phyloP scores from a whole-genome alignment of 257 asterid genomes.

The Pogostemon cablin region DNA sequence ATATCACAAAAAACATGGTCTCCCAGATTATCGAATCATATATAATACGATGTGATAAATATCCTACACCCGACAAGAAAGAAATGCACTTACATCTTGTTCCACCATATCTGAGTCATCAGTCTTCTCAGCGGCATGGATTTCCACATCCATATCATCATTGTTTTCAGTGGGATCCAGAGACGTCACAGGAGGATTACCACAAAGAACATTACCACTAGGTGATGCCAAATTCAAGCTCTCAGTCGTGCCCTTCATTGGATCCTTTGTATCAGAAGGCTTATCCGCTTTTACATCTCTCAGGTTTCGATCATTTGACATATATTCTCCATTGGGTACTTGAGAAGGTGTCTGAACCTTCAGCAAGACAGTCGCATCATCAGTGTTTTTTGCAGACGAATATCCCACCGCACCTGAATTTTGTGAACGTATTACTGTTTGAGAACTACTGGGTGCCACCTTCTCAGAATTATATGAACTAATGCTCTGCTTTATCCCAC shows the following conservation, averaged over 20 bases:
- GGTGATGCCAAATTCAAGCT: constrained; percentile 34
- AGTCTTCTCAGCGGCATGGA: constrained; percentile 52
- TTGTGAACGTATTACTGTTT: constrained; percentile 34
- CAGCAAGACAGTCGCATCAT: constrained; percentile 34
- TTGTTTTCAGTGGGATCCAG: constrained; percentile 39
- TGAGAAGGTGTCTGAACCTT: constrained; percentile 40
- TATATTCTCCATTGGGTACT: constrained; percentile 36
- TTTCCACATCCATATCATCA: constrained; percentile 54
- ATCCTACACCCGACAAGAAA: constrained; percentile 26
- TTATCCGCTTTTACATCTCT: constrained; percentile 37
- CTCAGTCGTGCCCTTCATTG: constrained; percentile 43
- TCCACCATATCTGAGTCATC: constrained; percentile 85
- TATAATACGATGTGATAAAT: constrained; percentile 17
- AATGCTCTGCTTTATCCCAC: constrained; percentile 34
- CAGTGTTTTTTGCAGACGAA: constrained; percentile 35
- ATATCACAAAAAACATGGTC: constrained; percentile 26
- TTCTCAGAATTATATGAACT: constrained; percentile 39
- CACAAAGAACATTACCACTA: constrained; percentile 38
- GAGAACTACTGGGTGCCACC: constrained; percentile 41
- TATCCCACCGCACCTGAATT: constrained; percentile 30
- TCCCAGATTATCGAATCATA: constrained; percentile 27
- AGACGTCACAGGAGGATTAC: constrained; percentile 37
- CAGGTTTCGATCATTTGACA: constrained; percentile 28
- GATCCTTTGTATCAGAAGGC: constrained; percentile 35
- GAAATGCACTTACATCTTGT: constrained; percentile 67